Conservation (phyloP, 805 yeast genomes). For the Saturnispora ahearnii region DNA sequence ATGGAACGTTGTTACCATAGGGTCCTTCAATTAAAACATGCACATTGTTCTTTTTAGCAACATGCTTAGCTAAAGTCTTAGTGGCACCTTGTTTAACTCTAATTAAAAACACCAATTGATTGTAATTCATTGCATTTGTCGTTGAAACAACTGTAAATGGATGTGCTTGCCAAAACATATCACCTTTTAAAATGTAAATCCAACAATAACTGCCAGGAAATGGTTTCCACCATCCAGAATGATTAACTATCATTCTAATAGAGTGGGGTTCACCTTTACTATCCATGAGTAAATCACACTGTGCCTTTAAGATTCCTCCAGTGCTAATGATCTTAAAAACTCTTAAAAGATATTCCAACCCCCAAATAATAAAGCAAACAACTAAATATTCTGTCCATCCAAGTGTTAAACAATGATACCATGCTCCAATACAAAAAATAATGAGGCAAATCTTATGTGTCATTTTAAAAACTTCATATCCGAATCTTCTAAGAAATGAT, state of each 20-base stretch:
- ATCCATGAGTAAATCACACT: conserved; percentile 28
- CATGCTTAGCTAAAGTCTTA: conserved; percentile 28
- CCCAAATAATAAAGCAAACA: conserved; percentile 59
- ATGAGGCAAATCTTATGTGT: conserved; percentile 35
- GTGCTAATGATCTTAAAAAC: conserved; percentile 44
- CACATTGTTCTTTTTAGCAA: conserved; percentile 24
- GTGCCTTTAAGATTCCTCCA: conserved; percentile 51
- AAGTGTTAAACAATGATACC: conserved; percentile 39
- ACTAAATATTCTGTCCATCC: conserved; percentile 46
- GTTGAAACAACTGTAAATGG: conserved; percentile 51
- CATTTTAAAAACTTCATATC: conserved; percentile 39
- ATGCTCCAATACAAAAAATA: conserved; percentile 35
- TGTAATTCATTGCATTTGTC: conserved; percentile 33
- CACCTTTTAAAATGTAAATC: conserved; percentile 38
- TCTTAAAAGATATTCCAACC: conserved; percentile 53
- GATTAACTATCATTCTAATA: conserved; percentile 40
- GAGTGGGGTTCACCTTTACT: conserved; percentile 27
- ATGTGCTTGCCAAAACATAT: conserved; percentile 56
- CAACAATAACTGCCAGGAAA: conserved; percentile 58
- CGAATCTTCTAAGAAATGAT: conserved; percentile 28
- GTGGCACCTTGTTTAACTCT: conserved; percentile 50
- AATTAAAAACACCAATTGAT: conserved; percentile 34
- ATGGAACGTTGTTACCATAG: conserved; percentile 43
- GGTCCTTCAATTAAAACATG: conserved; percentile 52
- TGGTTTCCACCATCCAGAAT: conserved; percentile 46